These are phyloP conservation scores for Citrullus mucosospermus DNA, from an alignment of 306 rosid species.

Conservation along the genomic window DNA sequence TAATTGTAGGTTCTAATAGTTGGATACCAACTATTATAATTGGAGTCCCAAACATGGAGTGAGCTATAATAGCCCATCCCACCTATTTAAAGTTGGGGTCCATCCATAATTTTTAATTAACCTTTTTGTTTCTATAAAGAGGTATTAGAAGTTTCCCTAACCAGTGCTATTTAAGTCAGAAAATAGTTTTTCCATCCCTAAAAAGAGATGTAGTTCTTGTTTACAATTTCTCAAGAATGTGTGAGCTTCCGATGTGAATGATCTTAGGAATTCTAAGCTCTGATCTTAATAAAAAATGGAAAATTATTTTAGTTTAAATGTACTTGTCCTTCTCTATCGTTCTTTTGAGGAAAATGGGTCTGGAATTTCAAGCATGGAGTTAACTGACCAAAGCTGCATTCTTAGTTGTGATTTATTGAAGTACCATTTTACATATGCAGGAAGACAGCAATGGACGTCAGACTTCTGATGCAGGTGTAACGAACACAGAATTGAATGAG, in stretches of 20 bases:
- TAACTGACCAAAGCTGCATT: neutral
- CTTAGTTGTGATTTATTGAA: neutral
- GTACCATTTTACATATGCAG: slow-evolving; percentile 32
- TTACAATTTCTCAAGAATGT: neutral
- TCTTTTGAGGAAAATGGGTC: neutral
- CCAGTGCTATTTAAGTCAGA: neutral
- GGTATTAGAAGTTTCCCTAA: neutral
- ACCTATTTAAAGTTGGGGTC: too few relatives aligned
- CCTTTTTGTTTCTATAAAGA: neutral
- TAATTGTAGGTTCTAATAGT: too few relatives aligned
- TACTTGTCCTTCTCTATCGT: neutral
- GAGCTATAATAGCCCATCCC: too few relatives aligned
- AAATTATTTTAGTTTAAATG: neutral
- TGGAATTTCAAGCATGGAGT: neutral
- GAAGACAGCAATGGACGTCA: slow-evolving; percentile 36
- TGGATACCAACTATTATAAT: too few relatives aligned
- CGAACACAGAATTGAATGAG: slow-evolving; percentile 49
- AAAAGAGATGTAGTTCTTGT: neutral
- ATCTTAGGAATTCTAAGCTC: neutral
- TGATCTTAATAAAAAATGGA: too few relatives aligned
- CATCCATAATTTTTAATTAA: neutral
- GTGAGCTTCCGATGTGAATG: neutral
- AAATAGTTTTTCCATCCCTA: neutral
- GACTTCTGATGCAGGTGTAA: slow-evolving; percentile 30
- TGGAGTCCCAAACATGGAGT: too few relatives aligned